Percentiles rank a stretch among this genome's conserved stretches.
Evolutionary conservation across 306 rosid species (phyloP).

Genomic region (Acacia crassicarpa): DNA sequence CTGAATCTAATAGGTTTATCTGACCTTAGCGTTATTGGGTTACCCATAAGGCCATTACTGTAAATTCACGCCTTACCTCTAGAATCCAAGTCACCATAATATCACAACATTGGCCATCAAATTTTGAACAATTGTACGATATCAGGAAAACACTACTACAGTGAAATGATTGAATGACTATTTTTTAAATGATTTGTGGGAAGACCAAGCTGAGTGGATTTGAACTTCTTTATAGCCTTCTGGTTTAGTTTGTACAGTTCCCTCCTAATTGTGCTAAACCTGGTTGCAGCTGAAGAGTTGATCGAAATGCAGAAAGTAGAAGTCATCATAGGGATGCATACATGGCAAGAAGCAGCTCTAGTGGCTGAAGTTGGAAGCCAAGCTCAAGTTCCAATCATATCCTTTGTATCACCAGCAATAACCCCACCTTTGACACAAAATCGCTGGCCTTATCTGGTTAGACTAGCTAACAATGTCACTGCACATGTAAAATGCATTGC

Average conservation of each 20-base stretch:
- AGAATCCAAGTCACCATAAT: not conserved
- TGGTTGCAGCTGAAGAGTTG: conserved; percentile 54
- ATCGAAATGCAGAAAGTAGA: conserved; percentile 37
- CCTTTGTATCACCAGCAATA: conserved; percentile 55
- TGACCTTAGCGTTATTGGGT: not conserved
- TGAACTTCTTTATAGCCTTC: not conserved
- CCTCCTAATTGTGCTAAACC: not conserved
- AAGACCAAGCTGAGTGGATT: not conserved
- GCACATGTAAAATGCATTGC: conserved; percentile 48
- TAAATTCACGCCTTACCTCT: not conserved
- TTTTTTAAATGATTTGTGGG: not conserved
- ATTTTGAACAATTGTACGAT: not conserved
- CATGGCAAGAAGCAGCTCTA: conserved; percentile 59
- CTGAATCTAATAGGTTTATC: not conserved
- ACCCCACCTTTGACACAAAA: conserved; percentile 38
- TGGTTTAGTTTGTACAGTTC: not conserved
- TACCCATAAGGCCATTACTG: not conserved
- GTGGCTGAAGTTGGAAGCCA: conserved; percentile 51
- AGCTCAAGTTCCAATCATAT: conserved; percentile 55
- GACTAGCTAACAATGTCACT: conserved; percentile 38
- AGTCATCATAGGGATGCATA: conserved; percentile 55
- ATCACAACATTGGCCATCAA: not conserved
- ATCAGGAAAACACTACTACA: not conserved
- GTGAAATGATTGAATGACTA: not conserved
- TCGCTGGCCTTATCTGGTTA: conserved; percentile 53